Evolutionary conservation across 140 eudicot genomes (phyloP), one percentile per base, ranked within the genome.

Genomic region (Cichorium intybus): DNA sequence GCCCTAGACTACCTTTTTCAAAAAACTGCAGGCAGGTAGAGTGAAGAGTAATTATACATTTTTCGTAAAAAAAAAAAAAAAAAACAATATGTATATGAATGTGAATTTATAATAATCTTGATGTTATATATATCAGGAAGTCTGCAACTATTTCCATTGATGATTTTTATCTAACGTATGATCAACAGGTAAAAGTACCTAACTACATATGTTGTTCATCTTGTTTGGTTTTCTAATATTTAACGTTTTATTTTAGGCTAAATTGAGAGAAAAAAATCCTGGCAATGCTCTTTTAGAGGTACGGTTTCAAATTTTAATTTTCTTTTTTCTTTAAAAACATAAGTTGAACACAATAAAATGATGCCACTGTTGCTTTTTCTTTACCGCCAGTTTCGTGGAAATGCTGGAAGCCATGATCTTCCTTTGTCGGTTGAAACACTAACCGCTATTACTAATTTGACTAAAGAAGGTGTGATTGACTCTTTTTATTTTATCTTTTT

Each of bases 391-490:
- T 84, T 74, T 20, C 96, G 95, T 31, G 99, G 99, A 81, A 93
- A 93, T 84, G 99, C 99, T 75, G 97, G 99, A 67, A 93, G 99
- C 74, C 99, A 93, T 79, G 99, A 93, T 82, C 87, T 93, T 43
- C 20, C 90, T 33, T 65, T 93, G 9, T 88, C 99, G 12, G 75
- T 88, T 74, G 97, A 93, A 73, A 88, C 99, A 43, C 79, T 93
- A 69, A 75, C 95, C 49, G 82, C 90, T 70, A 69, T 88, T 11
- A 65, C 68, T 51, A 83, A 83, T 66, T 64, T 93, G 82, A 85
- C 81, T 62, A 85, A 76, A 78, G 95, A 85, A 86, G 99, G 99
- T 84, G 33, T 22, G 63, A 34, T 55, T 6, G 57, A 71, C 53
- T 54, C 50, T 56, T 61, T 18, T 15, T 24, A 12, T 37, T 48